Base-by-base conservation (phyloP, 1,284 basidiomycete genomes). In the Rhodotorula sp. region DNA sequence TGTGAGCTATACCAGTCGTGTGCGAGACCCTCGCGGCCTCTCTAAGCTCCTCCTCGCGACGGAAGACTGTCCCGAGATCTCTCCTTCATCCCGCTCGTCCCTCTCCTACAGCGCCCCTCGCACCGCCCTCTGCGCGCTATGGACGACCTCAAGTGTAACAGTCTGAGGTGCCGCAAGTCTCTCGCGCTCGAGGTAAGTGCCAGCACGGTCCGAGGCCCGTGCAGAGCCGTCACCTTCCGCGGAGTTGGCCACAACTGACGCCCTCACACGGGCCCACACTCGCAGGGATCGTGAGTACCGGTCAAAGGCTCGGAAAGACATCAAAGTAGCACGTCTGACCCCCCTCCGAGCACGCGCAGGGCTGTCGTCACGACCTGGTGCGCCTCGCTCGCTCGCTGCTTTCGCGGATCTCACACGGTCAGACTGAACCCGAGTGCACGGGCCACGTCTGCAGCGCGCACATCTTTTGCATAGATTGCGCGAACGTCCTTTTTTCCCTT, bases 401-500 rank as follows among this genome's bases (percentile, higher is more conserved):
- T 10, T 16, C 15, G 26, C 38, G 10, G 21, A 1, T 18, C 18
- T 21, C 49, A 3, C 60, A 3, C 23, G 5, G 12, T 21, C 14
- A 34, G 6, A 15, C 16, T 31, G 1, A 18, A 23, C 16, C 12
- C 28, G 15, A 14, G 21, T 47, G 23, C 26, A 14, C 43, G 19
- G 5, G 2, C 49, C 6, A 34, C 12, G 0, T 7, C 1, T 3
- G 26, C 55, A 62, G 56, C 67, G 50, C 76, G 55, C 55, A 67
- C 60, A 67, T 73, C 62, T 63, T 70, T 47, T 45, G 74, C 91
- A 89, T 92, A 70, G 89, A 90, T 28, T 92, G 91, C 79, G 91
- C 91, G 31, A 91, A 91, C 78, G 88, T 90, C 76, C 81, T 91
- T 26, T 92, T 93, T 15, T 89, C 87, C 71, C 83, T 85, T 3